A percentile compares a stretch with the other conserved stretches of the same genome.
These are phyloP conservation scores for Lachnellula hyalina DNA, from an alignment of 2,329 filamentous ascomycete genomes.

Conservation along the genomic window DNA sequence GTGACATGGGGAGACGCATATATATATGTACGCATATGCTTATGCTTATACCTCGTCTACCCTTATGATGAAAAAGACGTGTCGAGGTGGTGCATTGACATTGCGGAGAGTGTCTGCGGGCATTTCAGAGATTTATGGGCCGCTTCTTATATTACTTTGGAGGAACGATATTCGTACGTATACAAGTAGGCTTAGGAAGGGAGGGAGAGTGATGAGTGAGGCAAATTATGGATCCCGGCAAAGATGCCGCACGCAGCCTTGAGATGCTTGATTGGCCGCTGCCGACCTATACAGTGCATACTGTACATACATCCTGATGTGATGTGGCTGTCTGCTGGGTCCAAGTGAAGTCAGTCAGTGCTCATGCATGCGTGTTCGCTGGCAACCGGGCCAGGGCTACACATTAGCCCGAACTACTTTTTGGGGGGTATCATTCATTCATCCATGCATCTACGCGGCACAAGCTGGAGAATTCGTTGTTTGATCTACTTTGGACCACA, in stretches of 20 bases:
- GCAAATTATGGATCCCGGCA: too few species aligned
- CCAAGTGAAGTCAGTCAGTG: neutral
- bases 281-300: neutral
- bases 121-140: too few species aligned
- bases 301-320: neutral
- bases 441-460: neutral
- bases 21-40: neutral
- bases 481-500: neutral
- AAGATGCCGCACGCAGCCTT: neutral
- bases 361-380: constrained; percentile 9
- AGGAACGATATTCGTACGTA: too few species aligned
- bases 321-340: constrained; percentile 8
- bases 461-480: neutral
- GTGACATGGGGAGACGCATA: neutral
- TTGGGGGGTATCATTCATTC: too few species aligned
- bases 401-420: neutral
- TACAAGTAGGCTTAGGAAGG: too few species aligned
- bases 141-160: too few species aligned
- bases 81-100: too few species aligned
- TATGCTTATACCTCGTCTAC: neutral
- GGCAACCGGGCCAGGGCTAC: constrained; percentile 1
- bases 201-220: too few species aligned
- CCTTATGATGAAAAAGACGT: too few species aligned
- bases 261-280: constrained; percentile 5
- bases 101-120: too few species aligned